Percentiles rank a stretch among this genome's conserved stretches.
These are phyloP conservation scores for Senna tora DNA, from an alignment of 306 rosid genomes.

Conservation along the genomic window DNA sequence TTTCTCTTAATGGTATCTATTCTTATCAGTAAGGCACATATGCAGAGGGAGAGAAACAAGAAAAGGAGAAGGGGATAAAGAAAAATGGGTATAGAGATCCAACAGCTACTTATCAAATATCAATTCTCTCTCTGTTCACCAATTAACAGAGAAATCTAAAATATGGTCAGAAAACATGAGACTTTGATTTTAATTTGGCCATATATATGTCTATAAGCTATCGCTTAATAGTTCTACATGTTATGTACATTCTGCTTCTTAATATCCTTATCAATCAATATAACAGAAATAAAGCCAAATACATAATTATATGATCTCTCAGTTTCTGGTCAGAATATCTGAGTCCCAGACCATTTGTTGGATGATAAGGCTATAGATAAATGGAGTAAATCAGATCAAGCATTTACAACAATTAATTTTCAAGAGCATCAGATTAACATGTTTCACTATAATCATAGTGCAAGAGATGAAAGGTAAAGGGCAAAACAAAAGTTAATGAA, in stretches of 20 bases:
- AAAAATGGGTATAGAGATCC: background rate
- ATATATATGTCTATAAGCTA: slow-evolving; percentile 8
- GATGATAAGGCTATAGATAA: slow-evolving; percentile 6
- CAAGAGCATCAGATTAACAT: slow-evolving; percentile 21
- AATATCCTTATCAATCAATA: background rate
- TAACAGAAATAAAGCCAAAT: background rate
- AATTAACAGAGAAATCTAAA: background rate
- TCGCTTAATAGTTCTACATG: slow-evolving; percentile 1
- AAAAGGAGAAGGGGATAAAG: background rate
- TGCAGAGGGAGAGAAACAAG: background rate
- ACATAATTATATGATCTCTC: background rate
- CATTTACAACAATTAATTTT: slow-evolving; percentile 4
- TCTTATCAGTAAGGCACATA: slow-evolving; percentile 8
- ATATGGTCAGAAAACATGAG: background rate
- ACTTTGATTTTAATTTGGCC: background rate
- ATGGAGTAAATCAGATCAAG: slow-evolving; percentile 23
- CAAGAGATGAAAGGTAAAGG: slow-evolving; percentile 10
- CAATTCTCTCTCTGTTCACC: background rate
- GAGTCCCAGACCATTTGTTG: background rate
- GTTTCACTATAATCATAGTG: slow-evolving; percentile 14
- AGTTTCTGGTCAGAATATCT: slow-evolving; percentile 28
- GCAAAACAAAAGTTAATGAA: background rate
- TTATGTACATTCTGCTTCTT: background rate
- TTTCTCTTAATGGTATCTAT: background rate
- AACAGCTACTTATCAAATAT: background rate